phyloP scores from a whole-genome alignment of 805 yeast genomes.

The Wickerhamomyces xylosicus region DNA sequence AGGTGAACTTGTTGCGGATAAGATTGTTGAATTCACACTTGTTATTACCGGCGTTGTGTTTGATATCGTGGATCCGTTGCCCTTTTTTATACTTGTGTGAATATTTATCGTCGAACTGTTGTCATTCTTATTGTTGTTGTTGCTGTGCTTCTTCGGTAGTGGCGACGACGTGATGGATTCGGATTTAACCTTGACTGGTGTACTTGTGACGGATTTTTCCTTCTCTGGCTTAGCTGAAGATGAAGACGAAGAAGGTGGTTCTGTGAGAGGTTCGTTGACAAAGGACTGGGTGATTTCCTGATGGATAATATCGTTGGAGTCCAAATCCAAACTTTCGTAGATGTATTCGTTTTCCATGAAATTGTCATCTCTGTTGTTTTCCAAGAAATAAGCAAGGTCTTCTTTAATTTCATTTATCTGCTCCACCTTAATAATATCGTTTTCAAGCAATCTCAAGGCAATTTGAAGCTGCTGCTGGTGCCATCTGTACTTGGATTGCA shows the following conservation, averaged over 20 bases:
- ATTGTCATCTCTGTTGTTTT: slow-evolving; percentile 83
- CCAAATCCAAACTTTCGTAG: slow-evolving; percentile 76
- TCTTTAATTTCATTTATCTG: slow-evolving; percentile 70
- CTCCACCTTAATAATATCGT: slow-evolving; percentile 68
- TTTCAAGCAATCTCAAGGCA: slow-evolving; percentile 67
- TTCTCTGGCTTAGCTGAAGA: not conserved
- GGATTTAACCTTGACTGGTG: not conserved
- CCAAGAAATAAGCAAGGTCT: slow-evolving; percentile 85
- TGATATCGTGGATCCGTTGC: slow-evolving; percentile 1
- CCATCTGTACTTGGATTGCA: slow-evolving; percentile 62
- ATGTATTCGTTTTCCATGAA: slow-evolving; percentile 90
- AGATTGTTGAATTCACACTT: not conserved
- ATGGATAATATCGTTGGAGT: slow-evolving; percentile 40
- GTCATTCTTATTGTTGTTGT: slow-evolving; percentile 1
- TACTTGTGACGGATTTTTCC: slow-evolving; percentile 1
- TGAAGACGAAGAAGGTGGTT: slow-evolving; percentile 1
- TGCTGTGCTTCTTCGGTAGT: not conserved
- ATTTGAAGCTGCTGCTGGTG: slow-evolving; percentile 74
- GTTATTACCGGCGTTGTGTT: slow-evolving; percentile 4
- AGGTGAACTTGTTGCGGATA: slow-evolving; percentile 6
- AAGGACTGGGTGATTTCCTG: slow-evolving; percentile 34
- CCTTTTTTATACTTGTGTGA: slow-evolving; percentile 2
- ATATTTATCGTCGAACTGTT: not conserved
- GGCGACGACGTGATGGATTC: not conserved
- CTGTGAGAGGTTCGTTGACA: slow-evolving; percentile 4